Percentiles rank a stretch among this genome's conserved stretches.
These are phyloP conservation scores for Spiraea crenata DNA, from an alignment of 331 rosid genomes.

Conservation along the genomic window DNA sequence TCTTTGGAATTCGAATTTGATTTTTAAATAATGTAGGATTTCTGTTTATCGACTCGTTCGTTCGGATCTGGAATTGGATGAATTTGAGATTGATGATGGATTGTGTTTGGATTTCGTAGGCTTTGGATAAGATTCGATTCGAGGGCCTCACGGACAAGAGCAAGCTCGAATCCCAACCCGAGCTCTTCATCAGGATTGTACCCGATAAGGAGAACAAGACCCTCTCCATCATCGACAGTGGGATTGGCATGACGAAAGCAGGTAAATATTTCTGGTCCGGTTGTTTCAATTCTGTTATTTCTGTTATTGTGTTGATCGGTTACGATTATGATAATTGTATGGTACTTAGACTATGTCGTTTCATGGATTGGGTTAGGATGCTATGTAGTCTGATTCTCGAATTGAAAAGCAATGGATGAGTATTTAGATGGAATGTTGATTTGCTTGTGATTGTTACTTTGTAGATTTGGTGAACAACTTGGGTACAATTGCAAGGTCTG, in stretches of 20 bases:
- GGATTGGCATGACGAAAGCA: constrained; percentile 73
- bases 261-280: constrained; percentile 7
- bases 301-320: neutral
- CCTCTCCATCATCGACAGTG: constrained; percentile 60
- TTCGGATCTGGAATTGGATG: neutral
- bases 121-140: constrained; percentile 64
- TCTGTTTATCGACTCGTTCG: neutral
- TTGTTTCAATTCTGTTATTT: neutral
- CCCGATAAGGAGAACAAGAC: constrained; percentile 61
- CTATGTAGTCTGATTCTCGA: too few species aligned
- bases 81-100: neutral
- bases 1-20: neutral
- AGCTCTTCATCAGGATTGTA: constrained; percentile 61
- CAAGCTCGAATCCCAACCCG: constrained; percentile 63
- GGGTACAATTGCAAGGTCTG: constrained; percentile 73
- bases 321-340: too few species aligned
- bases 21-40: neutral
- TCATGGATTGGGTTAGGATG: too few species aligned
- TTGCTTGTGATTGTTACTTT: neutral
- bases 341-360: too few species aligned
- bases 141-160: constrained; percentile 63
- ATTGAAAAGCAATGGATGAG: neutral
- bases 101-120: constrained; percentile 23
- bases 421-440: neutral
- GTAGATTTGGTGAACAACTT: constrained; percentile 68